Evolutionary conservation across 345 rosid species (phyloP).

Genomic region (Aegle marmelos): DNA sequence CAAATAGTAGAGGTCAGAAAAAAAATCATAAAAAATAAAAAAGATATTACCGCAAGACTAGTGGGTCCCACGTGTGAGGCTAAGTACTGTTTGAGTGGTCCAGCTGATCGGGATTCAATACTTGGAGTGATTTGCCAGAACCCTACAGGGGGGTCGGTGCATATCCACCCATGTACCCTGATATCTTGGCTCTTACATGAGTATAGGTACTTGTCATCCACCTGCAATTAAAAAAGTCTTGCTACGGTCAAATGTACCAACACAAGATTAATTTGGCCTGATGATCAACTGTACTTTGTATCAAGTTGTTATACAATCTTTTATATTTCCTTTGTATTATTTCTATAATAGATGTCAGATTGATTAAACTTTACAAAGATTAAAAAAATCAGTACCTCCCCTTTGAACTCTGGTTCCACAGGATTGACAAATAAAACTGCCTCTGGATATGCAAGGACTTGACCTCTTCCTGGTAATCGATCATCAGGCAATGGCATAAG

Average conservation of each 20-base stretch:
- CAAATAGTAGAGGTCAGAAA: not conserved
- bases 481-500: constrained; percentile 89
- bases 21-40: not conserved
- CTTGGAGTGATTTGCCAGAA: constrained; percentile 99
- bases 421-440: constrained; percentile 80
- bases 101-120: constrained; percentile 82
- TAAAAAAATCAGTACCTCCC: constrained; percentile 49
- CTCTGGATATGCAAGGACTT: constrained; percentile 69
- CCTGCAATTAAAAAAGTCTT: constrained; percentile 34
- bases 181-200: constrained; percentile 63
- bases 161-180: constrained; percentile 87
- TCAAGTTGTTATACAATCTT: not conserved
- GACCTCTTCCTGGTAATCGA: constrained; percentile 58
- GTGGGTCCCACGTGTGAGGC: constrained; percentile 87
- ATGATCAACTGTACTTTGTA: not conserved
- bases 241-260: not conserved
- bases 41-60: constrained; percentile 64
- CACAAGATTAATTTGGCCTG: not conserved
- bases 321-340: too few relatives aligned
- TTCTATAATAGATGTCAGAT: too few relatives aligned
- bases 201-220: constrained; percentile 90
- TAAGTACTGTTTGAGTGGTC: constrained; percentile 80
- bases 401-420: constrained; percentile 61
- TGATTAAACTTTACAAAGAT: not conserved
- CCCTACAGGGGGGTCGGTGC: constrained; percentile 59